phyloP scores from a whole-genome alignment of 1,284 basidiomycete species.

The Rhodotorula sp. region DNA sequence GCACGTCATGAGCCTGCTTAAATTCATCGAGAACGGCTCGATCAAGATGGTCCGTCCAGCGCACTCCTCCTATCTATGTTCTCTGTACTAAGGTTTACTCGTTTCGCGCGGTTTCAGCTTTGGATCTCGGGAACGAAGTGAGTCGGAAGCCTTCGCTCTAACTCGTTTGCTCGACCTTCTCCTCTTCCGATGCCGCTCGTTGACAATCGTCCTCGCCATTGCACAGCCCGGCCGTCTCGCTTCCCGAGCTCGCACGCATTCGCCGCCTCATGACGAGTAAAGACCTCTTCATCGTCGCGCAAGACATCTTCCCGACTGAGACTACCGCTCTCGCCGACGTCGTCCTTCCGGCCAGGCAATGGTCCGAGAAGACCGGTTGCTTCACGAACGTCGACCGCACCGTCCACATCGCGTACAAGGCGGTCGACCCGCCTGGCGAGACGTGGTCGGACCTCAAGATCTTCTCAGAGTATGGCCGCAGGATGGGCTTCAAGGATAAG shows the following conservation, averaged over 20 bases:
- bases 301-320: slow-evolving; percentile 21
- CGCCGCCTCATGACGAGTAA: slow-evolving; percentile 10
- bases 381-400: slow-evolving; percentile 18
- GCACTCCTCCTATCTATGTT: neutral
- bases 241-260: slow-evolving; percentile 13
- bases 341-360: slow-evolving; percentile 12
- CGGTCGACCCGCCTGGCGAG: slow-evolving; percentile 12
- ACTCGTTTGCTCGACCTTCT: no score
- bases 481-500: slow-evolving; percentile 21
- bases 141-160: no score
- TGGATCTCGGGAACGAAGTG: slow-evolving; percentile 19
- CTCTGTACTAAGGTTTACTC: neutral
- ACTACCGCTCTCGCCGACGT: slow-evolving; percentile 19
- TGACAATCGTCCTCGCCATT: neutral
- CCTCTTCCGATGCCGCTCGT: neutral
- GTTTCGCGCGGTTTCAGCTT: neutral
- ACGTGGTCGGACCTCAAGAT: slow-evolving; percentile 18
- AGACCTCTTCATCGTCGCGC: slow-evolving; percentile 19
- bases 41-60: slow-evolving; percentile 7
- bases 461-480: slow-evolving; percentile 8
- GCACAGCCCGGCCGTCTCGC: slow-evolving; percentile 10
- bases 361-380: slow-evolving; percentile 15
- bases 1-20: slow-evolving; percentile 18
- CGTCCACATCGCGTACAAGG: slow-evolving; percentile 12
- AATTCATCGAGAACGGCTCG: slow-evolving; percentile 14